Evolutionary conservation across 2,329 filamentous ascomycete genomes (phyloP).

Genomic region (Xylariomycetidae sp.): DNA sequence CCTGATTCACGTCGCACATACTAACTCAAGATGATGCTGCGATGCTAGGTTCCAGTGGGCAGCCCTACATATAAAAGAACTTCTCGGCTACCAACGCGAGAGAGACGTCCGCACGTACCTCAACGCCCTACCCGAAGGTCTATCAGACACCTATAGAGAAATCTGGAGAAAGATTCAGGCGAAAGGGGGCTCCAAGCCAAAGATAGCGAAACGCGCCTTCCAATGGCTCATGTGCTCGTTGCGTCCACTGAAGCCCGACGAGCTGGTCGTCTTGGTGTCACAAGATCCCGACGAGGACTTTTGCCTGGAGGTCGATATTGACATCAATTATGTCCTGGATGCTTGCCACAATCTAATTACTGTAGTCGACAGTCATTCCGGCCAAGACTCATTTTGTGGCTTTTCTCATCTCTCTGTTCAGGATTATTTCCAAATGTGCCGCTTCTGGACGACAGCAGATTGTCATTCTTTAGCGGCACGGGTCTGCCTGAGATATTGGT

Average conservation of each 20-base stretch:
- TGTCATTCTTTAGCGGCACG: no score
- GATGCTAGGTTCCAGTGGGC: conserved; percentile 8
- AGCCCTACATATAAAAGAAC: conserved; percentile 3
- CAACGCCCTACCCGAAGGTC: conserved; percentile 4
- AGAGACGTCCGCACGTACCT: conserved; percentile 2
- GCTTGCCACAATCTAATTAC: conserved; percentile 5
- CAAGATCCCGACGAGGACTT: conserved; percentile 2
- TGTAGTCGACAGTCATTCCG: background rate
- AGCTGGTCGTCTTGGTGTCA: conserved; percentile 2
- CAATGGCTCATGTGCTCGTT: conserved; percentile 5
- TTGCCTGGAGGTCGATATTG: background rate
- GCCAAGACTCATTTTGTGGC: background rate
- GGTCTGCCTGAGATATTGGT: no score
- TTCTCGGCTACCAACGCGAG: conserved; percentile 3
- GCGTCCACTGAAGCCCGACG: conserved; percentile 2
- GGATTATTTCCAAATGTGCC: conserved; percentile 5
- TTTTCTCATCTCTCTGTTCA: conserved; percentile 7
- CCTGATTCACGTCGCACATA: no score
- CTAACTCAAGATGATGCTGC: no score
- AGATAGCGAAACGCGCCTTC: no score
- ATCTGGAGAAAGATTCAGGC: conserved; percentile 3
- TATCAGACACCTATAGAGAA: conserved; percentile 2
- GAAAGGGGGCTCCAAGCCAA: no score
- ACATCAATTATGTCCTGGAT: conserved; percentile 2
- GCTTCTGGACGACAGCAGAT: no score